Percentiles rank a stretch among this genome's conserved stretches.
phyloP scores from a whole-genome alignment of 2,329 filamentous ascomycete species.

The Colletotrichum sp. region DNA sequence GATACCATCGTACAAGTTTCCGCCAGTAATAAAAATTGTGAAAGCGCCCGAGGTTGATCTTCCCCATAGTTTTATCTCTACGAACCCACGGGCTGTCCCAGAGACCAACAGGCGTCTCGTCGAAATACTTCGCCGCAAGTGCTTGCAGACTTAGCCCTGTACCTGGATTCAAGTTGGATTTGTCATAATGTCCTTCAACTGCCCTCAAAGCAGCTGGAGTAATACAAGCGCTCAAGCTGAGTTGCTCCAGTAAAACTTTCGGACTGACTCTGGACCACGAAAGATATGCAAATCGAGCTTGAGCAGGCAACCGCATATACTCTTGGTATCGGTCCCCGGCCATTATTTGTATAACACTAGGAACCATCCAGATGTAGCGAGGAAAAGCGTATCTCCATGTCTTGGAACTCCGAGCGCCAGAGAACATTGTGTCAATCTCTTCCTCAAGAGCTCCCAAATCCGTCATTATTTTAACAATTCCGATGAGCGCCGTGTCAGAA shows the following conservation, averaged over 20 bases:
- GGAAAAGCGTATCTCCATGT: background rate
- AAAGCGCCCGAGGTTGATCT: background rate
- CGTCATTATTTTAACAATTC: no score
- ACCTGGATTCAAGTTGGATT: no score
- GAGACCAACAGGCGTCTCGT: background rate
- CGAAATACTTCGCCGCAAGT: no score
- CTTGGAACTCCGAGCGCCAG: fast-evolving
- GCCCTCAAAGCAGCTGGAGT: background rate
- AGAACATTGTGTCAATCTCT: background rate
- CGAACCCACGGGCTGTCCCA: no score
- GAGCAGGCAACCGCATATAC: background rate
- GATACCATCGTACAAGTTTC: background rate
- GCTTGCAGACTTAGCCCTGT: no score
- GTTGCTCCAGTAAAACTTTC: background rate
- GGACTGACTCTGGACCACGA: background rate
- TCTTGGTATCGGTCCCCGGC: background rate
- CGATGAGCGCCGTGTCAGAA: no score
- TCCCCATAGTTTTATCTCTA: no score
- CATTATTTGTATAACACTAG: background rate
- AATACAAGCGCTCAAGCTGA: fast-evolving
- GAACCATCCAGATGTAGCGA: fast-evolving
- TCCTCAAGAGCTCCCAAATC: background rate
- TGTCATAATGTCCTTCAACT: background rate
- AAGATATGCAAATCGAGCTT: background rate
- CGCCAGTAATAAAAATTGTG: background rate